Percentiles rank a stretch among this genome's conserved stretches.
phyloP scores from a whole-genome alignment of 2,329 filamentous ascomycete genomes.

The Colletotrichum musicola region DNA sequence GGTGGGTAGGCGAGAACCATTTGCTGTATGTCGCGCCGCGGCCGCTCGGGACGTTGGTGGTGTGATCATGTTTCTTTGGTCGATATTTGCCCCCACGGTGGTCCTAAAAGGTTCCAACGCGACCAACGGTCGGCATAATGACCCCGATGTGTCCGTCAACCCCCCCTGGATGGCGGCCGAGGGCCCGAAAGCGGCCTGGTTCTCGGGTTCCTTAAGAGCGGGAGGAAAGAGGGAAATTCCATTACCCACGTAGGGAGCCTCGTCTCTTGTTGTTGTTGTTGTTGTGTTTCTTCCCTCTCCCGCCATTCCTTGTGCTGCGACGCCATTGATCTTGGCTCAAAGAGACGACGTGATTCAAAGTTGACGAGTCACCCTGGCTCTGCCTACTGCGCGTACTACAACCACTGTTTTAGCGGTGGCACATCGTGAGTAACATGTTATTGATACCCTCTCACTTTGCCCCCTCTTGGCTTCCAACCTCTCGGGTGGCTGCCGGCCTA shows the following conservation, averaged over 20 bases:
- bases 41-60: constrained; percentile 16
- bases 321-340: background rate
- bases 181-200: background rate
- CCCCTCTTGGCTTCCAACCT: background rate
- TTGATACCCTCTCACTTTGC: background rate
- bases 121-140: constrained; percentile 2
- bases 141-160: background rate
- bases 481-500: background rate
- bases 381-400: too few relatives aligned
- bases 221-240: background rate
- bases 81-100: background rate
- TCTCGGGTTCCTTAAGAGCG: background rate
- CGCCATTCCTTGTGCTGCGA: background rate
- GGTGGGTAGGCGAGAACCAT: background rate
- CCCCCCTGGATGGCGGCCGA: background rate
- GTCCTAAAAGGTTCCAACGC: background rate
- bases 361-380: too few relatives aligned
- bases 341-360: too few relatives aligned
- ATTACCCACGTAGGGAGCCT: background rate
- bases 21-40: background rate
- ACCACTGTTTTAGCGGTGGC: too few relatives aligned
- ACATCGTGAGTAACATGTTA: too few relatives aligned
- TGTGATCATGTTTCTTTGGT: constrained; percentile 13
- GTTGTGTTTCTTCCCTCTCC: background rate
- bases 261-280: background rate